phyloP scores from a whole-genome alignment of 1,284 basidiomycete species.

The Rhodotorula sp. region DNA sequence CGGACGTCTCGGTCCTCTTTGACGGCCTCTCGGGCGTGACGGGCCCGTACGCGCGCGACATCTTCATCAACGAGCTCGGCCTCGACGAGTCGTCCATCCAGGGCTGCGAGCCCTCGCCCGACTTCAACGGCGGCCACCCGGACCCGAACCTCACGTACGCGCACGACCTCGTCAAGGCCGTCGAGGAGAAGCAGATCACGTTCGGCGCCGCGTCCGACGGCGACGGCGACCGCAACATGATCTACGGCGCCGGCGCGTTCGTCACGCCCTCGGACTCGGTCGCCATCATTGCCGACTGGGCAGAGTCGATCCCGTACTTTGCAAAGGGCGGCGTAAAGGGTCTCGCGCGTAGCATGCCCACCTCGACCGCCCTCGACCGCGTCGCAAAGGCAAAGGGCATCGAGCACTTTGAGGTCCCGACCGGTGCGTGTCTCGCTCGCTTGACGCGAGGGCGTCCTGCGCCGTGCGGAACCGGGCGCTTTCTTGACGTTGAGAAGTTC shows the following conservation, averaged over 20 bases:
- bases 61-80: slow-evolving; percentile 82
- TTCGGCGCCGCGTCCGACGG: slow-evolving; percentile 98
- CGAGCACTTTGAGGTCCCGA: slow-evolving; percentile 94
- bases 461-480: no score
- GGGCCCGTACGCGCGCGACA: slow-evolving; percentile 88
- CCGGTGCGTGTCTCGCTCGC: slow-evolving; percentile 61
- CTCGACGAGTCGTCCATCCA: slow-evolving; percentile 76
- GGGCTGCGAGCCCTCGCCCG: slow-evolving; percentile 85
- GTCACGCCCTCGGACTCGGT: slow-evolving; percentile 97
- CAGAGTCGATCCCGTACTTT: slow-evolving; percentile 93
- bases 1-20: slow-evolving; percentile 80
- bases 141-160: slow-evolving; percentile 99
- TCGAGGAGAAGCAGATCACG: slow-evolving; percentile 80
- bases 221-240: slow-evolving; percentile 99
- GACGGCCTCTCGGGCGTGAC: slow-evolving; percentile 97
- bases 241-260: slow-evolving; percentile 91
- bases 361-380: slow-evolving; percentile 92
- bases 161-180: slow-evolving; percentile 86
- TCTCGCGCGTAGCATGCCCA: slow-evolving; percentile 94
- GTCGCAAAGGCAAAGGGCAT: slow-evolving; percentile 93
- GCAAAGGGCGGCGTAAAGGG: slow-evolving; percentile 88
- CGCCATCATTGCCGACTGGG: slow-evolving; percentile 98
- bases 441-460: no score
- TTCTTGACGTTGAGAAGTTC: no score
- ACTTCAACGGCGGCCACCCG: slow-evolving; percentile 96